These are phyloP conservation scores for Pisolithus microcarpus DNA, from an alignment of 768 basidiomycete genomes.

Conservation along the genomic window DNA sequence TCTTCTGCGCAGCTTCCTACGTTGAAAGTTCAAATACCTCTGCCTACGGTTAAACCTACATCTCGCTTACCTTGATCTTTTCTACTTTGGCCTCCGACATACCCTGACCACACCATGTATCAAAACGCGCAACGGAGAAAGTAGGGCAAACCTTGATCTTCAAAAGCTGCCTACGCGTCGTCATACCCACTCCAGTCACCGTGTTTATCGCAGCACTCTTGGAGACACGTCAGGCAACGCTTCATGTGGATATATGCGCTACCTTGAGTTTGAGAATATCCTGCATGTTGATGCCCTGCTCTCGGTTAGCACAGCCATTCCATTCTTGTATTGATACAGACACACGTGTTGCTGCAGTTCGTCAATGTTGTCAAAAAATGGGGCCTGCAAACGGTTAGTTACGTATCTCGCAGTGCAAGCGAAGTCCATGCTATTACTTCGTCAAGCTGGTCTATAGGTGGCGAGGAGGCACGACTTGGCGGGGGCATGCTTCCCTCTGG, in stretches of 20 bases:
- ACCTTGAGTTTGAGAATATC: conserved; percentile 93
- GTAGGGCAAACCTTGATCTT: conserved; percentile 74
- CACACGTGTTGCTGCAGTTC: conserved; percentile 82
- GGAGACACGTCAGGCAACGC: background rate
- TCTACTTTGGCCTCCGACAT: conserved; percentile 97
- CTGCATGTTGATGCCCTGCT: conserved; percentile 88
- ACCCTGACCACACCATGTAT: conserved; percentile 45
- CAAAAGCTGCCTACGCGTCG: conserved; percentile 78
- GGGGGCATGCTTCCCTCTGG: conserved; percentile 21
- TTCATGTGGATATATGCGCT: conserved; percentile 6
- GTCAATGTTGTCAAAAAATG: conserved; percentile 74
- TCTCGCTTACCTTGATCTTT: conserved; percentile 71
- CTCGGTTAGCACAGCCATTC: conserved; percentile 5
- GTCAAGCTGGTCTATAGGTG: conserved; percentile 32
- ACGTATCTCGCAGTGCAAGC: background rate
- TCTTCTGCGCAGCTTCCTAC: conserved; percentile 87
- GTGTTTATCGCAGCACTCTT: conserved; percentile 79
- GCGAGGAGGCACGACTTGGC: conserved; percentile 21
- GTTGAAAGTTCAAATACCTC: background rate
- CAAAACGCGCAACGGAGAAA: background rate
- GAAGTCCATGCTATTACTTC: conserved; percentile 24
- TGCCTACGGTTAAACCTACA: background rate
- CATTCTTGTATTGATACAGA: conserved; percentile 7
- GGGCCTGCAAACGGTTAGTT: conserved; percentile 29
- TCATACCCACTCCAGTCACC: conserved; percentile 84